phyloP scores from a whole-genome alignment of 495 filamentous ascomycete genomes.

The Xylaria curta region DNA sequence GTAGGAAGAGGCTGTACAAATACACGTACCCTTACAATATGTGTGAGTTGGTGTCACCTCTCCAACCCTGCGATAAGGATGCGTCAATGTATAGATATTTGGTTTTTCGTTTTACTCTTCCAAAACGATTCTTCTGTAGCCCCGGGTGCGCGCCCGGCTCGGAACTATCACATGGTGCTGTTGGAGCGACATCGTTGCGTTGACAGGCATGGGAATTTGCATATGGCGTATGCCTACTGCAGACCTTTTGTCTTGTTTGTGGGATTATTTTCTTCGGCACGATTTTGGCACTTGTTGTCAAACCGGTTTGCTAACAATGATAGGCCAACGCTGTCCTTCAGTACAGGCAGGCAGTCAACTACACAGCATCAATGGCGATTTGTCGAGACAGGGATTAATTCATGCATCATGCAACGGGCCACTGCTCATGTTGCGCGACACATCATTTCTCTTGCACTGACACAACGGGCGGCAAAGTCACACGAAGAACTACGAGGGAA shows the following conservation, averaged over 20 bases:
- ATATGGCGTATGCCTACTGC: slow-evolving; percentile 20
- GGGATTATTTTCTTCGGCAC: slow-evolving; percentile 5
- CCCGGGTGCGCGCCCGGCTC: not conserved
- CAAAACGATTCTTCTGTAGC: not conserved
- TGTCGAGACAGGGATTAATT: slow-evolving; percentile 13
- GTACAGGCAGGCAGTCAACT: slow-evolving; percentile 5
- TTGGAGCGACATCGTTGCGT: not conserved
- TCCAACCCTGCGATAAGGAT: not conserved
- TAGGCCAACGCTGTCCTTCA: slow-evolving; percentile 25
- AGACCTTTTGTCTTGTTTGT: not conserved
- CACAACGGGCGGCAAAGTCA: slow-evolving; percentile 21
- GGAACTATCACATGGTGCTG: not conserved
- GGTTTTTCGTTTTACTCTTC: not conserved
- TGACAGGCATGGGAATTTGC: slow-evolving; percentile 21
- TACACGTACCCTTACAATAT: slow-evolving; percentile 1
- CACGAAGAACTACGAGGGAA: slow-evolving; percentile 16
- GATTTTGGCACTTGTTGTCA: slow-evolving; percentile 17
- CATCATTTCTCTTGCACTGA: slow-evolving; percentile 21
- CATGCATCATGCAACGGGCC: slow-evolving; percentile 17
- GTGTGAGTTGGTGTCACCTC: slow-evolving; percentile 1
- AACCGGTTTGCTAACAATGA: slow-evolving; percentile 16
- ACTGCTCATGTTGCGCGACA: slow-evolving; percentile 25
- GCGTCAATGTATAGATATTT: not conserved
- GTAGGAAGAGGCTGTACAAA: not conserved
- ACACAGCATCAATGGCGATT: slow-evolving; percentile 18